phyloP scores from a whole-genome alignment of 352 stramenopile genomes.

The Chrysophaeum taylorii region DNA sequence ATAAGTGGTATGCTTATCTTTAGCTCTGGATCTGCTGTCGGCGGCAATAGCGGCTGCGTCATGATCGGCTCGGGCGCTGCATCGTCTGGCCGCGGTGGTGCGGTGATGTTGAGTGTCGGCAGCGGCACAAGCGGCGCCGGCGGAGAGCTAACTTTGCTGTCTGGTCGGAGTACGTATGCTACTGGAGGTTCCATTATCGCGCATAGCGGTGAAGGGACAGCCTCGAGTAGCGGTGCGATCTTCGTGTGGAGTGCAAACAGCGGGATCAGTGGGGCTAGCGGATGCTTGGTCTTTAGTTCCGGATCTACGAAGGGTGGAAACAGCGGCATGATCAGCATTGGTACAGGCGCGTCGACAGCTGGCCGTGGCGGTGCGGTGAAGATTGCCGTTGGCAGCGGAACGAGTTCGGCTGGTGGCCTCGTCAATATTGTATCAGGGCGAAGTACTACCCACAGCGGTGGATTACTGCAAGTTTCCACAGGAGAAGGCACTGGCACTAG shows the following conservation, averaged over 20 bases:
- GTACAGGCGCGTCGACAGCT: constrained; percentile 29
- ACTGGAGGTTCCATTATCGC: constrained; percentile 10
- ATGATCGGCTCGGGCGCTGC: constrained; percentile 4
- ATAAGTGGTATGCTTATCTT: constrained; percentile 27
- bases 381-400: constrained; percentile 37
- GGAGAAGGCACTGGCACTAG: constrained; percentile 4
- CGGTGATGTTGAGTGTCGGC: constrained; percentile 27
- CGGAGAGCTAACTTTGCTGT: constrained; percentile 17
- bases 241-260: constrained; percentile 37
- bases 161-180: background rate
- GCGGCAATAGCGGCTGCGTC: constrained; percentile 11
- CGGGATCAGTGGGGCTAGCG: constrained; percentile 37
- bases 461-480: background rate
- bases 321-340: constrained; percentile 32
- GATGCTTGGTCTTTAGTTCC: constrained; percentile 36
- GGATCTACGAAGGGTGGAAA: constrained; percentile 38
- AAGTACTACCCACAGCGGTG: too few species aligned
- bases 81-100: constrained; percentile 20
- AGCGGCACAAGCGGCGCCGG: constrained; percentile 27
- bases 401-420: constrained; percentile 27
- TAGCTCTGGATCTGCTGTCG: constrained; percentile 18
- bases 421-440: too few species aligned
- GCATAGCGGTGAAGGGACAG: constrained; percentile 13
- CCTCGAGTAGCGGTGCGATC: constrained; percentile 22
- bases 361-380: constrained; percentile 38